Percentiles rank a stretch among this genome's conserved stretches.
Conservation (phyloP, 257 asterid species). For the Solanum habrochaites region DNA sequence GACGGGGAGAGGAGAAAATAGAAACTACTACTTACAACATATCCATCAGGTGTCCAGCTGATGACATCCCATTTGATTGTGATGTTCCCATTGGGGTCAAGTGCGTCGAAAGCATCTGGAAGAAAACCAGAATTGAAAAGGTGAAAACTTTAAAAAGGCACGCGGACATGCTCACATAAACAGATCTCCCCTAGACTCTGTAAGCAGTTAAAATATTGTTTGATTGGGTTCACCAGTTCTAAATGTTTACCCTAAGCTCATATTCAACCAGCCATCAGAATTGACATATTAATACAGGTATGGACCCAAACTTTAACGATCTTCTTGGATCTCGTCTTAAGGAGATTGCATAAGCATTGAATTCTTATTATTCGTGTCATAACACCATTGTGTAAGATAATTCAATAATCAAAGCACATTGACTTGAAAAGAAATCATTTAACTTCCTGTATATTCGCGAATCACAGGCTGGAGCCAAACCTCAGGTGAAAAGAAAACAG, state of each 20-base stretch:
- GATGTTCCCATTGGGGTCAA: conserved; percentile 81
- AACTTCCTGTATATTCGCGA: neutral
- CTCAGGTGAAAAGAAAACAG: neutral
- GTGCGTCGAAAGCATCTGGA: conserved; percentile 79
- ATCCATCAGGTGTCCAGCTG: conserved; percentile 77
- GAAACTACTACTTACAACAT: conserved; percentile 43
- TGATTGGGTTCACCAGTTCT: neutral
- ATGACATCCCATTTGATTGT: conserved; percentile 75
- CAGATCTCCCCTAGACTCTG: neutral
- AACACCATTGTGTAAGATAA: neutral
- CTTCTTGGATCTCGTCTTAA: neutral
- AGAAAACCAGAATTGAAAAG: neutral
- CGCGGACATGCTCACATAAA: neutral
- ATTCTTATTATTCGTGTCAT: neutral
- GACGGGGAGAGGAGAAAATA: no score
- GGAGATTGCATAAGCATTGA: neutral
- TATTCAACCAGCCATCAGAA: neutral
- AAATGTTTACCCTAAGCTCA: neutral
- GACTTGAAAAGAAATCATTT: neutral
- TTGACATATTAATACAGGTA: neutral
- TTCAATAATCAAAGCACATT: neutral
- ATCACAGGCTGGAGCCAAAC: neutral
- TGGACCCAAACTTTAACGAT: neutral
- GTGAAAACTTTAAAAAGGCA: neutral
- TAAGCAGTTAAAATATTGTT: neutral